Evolutionary conservation across 2,329 filamentous ascomycete genomes (phyloP).

Genomic region (Fusarium sp.): DNA sequence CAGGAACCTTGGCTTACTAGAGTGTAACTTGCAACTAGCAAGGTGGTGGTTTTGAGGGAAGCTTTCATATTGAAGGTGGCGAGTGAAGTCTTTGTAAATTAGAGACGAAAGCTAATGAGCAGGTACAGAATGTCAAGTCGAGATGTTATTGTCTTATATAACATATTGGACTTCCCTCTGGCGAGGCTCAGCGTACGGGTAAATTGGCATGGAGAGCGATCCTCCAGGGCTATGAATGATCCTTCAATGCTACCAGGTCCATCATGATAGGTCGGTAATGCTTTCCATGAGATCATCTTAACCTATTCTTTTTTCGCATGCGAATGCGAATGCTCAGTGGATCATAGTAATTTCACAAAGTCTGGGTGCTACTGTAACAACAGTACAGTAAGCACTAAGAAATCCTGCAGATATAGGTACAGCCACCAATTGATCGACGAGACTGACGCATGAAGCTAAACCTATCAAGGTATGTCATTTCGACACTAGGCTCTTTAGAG

Average conservation of each 20-base stretch:
- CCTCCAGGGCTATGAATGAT: background rate
- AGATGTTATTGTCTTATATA: background rate
- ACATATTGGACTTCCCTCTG: background rate
- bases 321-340: background rate
- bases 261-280: background rate
- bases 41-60: background rate
- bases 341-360: background rate
- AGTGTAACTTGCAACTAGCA: background rate
- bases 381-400: background rate
- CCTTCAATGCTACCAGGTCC: background rate
- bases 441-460: background rate
- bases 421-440: background rate
- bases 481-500: background rate
- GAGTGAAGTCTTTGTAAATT: background rate
- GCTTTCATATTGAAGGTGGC: background rate
- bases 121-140: background rate
- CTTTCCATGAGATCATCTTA: background rate
- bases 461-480: slow-evolving; percentile 1
- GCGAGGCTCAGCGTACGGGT: too few species aligned
- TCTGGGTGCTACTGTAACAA: background rate
- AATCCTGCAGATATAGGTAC: background rate
- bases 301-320: background rate
- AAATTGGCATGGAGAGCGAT: background rate
- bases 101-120: background rate
- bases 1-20: background rate